Conservation (phyloP, 208 protist species). For the Crithidia sp. region DNA sequence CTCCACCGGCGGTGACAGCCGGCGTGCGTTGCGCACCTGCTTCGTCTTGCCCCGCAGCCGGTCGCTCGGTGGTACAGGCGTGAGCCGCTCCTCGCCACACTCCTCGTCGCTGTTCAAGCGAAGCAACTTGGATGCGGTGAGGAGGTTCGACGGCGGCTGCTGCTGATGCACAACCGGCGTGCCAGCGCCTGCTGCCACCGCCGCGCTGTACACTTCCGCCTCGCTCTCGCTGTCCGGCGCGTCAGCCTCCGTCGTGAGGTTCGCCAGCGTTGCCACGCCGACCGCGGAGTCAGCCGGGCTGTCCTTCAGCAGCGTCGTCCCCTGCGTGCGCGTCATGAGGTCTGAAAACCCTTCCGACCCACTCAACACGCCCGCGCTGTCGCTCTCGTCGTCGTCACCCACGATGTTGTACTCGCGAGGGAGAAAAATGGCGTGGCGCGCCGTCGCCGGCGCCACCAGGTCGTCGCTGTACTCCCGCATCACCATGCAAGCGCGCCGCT, state of each 20-base stretch:
- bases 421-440: slow-evolving; percentile 10
- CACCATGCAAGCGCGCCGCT: slow-evolving; percentile 19
- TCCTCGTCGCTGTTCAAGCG: background rate
- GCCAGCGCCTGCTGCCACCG: too few species aligned
- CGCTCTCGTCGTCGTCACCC: slow-evolving; percentile 9
- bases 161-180: background rate
- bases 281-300: background rate
- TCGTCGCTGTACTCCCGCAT: slow-evolving; percentile 23
- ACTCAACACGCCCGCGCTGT: background rate
- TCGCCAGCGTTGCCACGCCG: background rate
- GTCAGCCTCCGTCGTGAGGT: background rate
- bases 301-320: slow-evolving; percentile 5
- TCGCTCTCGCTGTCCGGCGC: background rate
- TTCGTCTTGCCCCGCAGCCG: background rate
- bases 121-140: slow-evolving; percentile 5
- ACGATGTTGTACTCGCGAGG: slow-evolving; percentile 17
- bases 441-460: background rate
- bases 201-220: background rate
- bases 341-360: background rate
- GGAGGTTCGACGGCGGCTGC: background rate
- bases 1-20: background rate
- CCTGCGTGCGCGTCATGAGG: slow-evolving; percentile 7
- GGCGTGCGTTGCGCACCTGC: background rate
- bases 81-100: background rate
- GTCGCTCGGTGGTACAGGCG: background rate